A percentile compares a stretch with the other conserved stretches of the same genome.
phyloP scores from a whole-genome alignment of 805 yeast species.

The Priceomyces castillae region DNA sequence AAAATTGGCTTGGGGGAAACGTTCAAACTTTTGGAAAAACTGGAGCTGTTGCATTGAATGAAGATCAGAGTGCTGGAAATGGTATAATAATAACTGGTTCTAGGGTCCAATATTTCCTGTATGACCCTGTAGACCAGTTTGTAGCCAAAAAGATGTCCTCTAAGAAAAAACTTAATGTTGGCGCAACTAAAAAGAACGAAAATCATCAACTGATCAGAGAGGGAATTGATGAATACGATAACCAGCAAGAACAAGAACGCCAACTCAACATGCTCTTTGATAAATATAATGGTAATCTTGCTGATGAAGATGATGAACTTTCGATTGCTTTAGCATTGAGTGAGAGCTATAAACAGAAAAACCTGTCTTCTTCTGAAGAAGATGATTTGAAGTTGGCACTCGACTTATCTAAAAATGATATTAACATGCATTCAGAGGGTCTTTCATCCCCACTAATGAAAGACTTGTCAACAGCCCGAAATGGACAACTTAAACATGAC shows the following conservation, averaged over 20 bases:
- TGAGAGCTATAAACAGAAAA: conserved; percentile 19
- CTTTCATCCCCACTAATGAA: too few species aligned
- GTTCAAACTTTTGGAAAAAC: conserved; percentile 11
- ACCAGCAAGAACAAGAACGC: conserved; percentile 20
- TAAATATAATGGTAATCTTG: conserved; percentile 46
- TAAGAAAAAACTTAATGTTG: conserved; percentile 17
- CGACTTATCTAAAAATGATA: conserved; percentile 19
- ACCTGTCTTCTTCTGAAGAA: conserved; percentile 15
- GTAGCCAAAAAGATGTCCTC: conserved; percentile 7
- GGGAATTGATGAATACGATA: conserved; percentile 37
- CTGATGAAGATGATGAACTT: conserved; percentile 38
- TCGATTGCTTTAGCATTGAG: conserved; percentile 43
- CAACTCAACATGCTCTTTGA: conserved; percentile 29
- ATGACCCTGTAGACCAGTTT: conserved; percentile 32
- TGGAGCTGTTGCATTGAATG: conserved; percentile 16
- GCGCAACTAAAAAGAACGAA: conserved; percentile 22
- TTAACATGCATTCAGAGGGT: too few species aligned
- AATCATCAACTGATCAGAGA: conserved; percentile 25
- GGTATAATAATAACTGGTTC: conserved; percentile 45
- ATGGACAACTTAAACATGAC: not conserved
- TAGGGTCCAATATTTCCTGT: conserved; percentile 44
- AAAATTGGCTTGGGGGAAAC: conserved; percentile 24
- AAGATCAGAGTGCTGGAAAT: conserved; percentile 20
- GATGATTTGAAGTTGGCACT: conserved; percentile 27
- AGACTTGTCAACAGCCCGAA: too few species aligned